A percentile compares a stretch with the other conserved stretches of the same genome.
phyloP scores from a whole-genome alignment of 768 basidiomycete genomes.

The Amanita subjunquillea region DNA sequence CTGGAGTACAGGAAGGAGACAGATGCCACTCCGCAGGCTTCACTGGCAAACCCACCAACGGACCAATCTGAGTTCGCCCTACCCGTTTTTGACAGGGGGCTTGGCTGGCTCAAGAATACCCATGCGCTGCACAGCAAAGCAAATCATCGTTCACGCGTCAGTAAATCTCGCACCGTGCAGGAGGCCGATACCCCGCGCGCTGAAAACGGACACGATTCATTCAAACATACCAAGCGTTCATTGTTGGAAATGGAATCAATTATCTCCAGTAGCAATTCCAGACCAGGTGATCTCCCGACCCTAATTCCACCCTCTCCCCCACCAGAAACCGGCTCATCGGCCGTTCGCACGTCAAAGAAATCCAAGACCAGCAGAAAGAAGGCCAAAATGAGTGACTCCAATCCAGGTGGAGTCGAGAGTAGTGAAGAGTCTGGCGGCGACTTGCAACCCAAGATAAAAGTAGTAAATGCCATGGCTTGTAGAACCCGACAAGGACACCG shows the following conservation, averaged over 20 bases:
- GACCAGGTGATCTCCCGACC: constrained; percentile 14
- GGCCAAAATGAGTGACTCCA: constrained; percentile 25
- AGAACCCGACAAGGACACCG: constrained; percentile 10
- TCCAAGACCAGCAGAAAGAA: constrained; percentile 41
- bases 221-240: constrained; percentile 25
- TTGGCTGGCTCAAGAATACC: constrained; percentile 1
- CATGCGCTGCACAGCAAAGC: neutral
- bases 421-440: constrained; percentile 18
- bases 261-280: constrained; percentile 8
- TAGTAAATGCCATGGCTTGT: constrained; percentile 20
- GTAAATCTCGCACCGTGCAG: neutral
- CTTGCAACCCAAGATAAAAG: constrained; percentile 16
- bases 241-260: constrained; percentile 24
- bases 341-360: constrained; percentile 10
- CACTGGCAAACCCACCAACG: neutral
- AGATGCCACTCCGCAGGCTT: neutral
- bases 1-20: constrained; percentile 2
- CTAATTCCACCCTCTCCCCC: constrained; percentile 69
- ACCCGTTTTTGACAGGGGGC: constrained; percentile 3
- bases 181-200: constrained; percentile 4
- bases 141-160: neutral
- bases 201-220: constrained; percentile 17
- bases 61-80: neutral
- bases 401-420: constrained; percentile 13
- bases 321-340: constrained; percentile 20